Conservation (phyloP, 2,329 filamentous ascomycete species). For the Dothideomycetes sp. region DNA sequence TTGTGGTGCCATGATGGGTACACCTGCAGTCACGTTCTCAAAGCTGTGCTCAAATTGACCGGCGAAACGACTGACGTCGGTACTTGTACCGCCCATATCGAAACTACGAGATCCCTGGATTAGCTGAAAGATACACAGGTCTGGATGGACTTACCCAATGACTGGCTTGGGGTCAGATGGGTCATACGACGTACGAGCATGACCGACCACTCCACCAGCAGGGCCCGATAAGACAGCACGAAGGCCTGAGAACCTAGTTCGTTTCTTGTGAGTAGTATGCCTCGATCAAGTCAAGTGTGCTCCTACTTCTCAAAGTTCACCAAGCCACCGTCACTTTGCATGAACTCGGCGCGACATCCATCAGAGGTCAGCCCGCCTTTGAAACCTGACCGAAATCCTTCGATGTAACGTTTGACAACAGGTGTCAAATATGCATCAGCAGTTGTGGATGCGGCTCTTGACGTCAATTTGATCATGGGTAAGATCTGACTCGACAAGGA, state of each 20-base stretch:
- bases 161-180: constrained; percentile 64
- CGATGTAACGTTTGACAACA: constrained; percentile 15
- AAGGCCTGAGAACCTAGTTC: constrained; percentile 66
- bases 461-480: constrained; percentile 10
- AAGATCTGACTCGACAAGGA: constrained; percentile 13
- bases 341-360: constrained; percentile 71
- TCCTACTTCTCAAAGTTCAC: constrained; percentile 59
- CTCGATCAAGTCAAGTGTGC: constrained; percentile 18
- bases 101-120: too few relatives aligned
- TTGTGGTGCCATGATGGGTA: constrained; percentile 12
- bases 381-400: constrained; percentile 18
- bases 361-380: constrained; percentile 11
- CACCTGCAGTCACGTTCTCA: constrained; percentile 12
- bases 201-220: constrained; percentile 77
- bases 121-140: not conserved
- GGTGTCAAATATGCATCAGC: constrained; percentile 11
- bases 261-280: too few relatives aligned
- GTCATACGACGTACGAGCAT: constrained; percentile 78
- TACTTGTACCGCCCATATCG: constrained; percentile 13
- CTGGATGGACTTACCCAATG: constrained; percentile 47
- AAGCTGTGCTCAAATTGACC: constrained; percentile 13
- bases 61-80: constrained; percentile 11
- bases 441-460: constrained; percentile 7
- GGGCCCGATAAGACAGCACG: constrained; percentile 75
- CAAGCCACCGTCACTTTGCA: constrained; percentile 67